Conservation (phyloP, 805 yeast species). For the Metschnikowia noctiluminum region DNA sequence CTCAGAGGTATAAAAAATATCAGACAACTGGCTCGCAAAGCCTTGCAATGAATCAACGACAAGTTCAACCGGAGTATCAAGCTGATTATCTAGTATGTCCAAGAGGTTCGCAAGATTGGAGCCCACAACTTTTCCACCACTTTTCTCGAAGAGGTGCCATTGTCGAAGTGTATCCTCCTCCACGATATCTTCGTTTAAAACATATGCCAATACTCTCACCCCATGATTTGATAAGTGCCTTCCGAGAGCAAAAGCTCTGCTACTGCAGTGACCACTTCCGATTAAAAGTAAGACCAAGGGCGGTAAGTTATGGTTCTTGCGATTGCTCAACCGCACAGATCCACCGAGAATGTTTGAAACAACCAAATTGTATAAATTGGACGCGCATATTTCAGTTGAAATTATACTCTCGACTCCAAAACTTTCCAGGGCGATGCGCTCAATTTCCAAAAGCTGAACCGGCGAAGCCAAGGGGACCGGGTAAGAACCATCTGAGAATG, state of each 20-base stretch:
- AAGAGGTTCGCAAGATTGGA: conserved; percentile 34
- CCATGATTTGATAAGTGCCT: conserved; percentile 76
- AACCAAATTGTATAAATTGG: conserved; percentile 59
- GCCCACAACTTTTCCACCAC: conserved; percentile 62
- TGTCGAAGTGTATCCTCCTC: conserved; percentile 49
- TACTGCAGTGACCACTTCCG: conserved; percentile 75
- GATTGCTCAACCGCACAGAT: conserved; percentile 51
- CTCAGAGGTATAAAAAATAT: conserved; percentile 39
- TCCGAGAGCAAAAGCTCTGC: conserved; percentile 73
- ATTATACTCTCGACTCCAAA: conserved; percentile 48
- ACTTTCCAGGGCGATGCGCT: conserved; percentile 49
- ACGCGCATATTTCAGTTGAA: conserved; percentile 64
- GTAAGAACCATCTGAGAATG: conserved; percentile 14
- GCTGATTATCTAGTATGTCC: conserved; percentile 38
- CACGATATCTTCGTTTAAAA: conserved; percentile 31
- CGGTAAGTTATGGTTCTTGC: conserved; percentile 69
- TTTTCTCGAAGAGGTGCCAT: conserved; percentile 49
- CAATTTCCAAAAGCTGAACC: conserved; percentile 74
- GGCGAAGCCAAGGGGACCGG: conserved; percentile 65
- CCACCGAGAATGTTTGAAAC: conserved; percentile 65
- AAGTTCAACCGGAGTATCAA: conserved; percentile 74
- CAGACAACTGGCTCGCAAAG: conserved; percentile 64
- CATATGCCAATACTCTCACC: conserved; percentile 59
- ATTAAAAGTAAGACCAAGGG: conserved; percentile 70
- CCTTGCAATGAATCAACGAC: conserved; percentile 86